phyloP scores from a whole-genome alignment of 495 filamentous ascomycete species.

The Penicillium nucicola region DNA sequence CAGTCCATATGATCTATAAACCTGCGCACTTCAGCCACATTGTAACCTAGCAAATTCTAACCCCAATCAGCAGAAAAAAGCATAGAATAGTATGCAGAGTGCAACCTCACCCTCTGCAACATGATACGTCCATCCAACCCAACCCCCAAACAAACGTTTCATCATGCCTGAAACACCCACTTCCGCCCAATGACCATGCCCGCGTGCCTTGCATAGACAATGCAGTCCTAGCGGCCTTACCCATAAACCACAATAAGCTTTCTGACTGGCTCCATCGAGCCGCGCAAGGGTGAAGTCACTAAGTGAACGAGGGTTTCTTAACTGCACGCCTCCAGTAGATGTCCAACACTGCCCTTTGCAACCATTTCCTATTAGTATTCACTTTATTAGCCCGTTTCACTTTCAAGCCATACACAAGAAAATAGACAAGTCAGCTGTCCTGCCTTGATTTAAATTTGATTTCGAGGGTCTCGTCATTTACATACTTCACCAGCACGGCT shows the following conservation, averaged over 20 bases:
- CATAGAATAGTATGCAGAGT: too few relatives aligned
- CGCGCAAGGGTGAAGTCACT: neutral
- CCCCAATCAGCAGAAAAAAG: too few relatives aligned
- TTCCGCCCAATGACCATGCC: conserved; percentile 1
- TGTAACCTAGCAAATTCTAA: too few relatives aligned
- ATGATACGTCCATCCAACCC: neutral
- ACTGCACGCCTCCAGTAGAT: too few relatives aligned
- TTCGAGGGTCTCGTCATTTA: neutral
- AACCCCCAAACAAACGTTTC: neutral
- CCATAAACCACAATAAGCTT: neutral
- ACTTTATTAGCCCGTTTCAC: too few relatives aligned
- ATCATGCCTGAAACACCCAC: conserved; percentile 2
- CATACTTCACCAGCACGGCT: neutral
- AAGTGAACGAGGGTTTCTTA: too few relatives aligned
- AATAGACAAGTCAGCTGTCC: neutral
- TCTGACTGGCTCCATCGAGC: neutral
- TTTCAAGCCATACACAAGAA: too few relatives aligned
- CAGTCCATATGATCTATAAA: neutral
- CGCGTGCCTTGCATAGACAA: conserved; percentile 9
- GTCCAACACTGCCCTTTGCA: neutral
- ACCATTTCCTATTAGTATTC: neutral
- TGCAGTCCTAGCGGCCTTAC: neutral
- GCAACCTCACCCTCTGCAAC: neutral
- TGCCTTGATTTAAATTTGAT: neutral
- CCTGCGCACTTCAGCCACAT: too few relatives aligned